phyloP scores from a whole-genome alignment of 2,329 filamentous ascomycete genomes.

The Colletotrichum neosansevieriae region DNA sequence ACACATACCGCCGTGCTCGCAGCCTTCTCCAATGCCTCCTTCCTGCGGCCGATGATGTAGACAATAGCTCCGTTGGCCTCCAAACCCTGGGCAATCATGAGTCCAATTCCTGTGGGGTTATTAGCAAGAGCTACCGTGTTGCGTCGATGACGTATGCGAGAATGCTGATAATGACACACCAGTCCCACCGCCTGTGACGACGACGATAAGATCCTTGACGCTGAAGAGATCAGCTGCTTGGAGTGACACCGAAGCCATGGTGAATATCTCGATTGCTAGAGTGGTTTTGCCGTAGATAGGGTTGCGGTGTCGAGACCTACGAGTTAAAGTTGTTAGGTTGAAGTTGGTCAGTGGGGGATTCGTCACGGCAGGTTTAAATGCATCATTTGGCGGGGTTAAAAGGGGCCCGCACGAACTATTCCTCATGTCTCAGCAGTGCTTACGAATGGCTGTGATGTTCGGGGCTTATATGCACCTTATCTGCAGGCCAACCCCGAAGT shows the following conservation, averaged over 20 bases:
- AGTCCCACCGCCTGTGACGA: conserved; percentile 65
- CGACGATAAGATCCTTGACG: conserved; percentile 64
- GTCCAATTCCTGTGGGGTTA: conserved; percentile 57
- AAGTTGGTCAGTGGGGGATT: neutral
- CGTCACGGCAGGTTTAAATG: conserved; percentile 5
- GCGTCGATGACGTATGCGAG: neutral
- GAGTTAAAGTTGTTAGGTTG: conserved; percentile 41
- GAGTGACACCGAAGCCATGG: conserved; percentile 35
- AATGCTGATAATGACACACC: conserved; percentile 6
- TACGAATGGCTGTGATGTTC: conserved; percentile 7
- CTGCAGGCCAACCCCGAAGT: conserved; percentile 12
- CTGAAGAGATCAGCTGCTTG: conserved; percentile 54
- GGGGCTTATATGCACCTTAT: conserved; percentile 1
- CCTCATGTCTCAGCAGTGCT: neutral
- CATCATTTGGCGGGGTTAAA: conserved; percentile 19
- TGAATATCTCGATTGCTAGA: conserved; percentile 29
- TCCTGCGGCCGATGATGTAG: conserved; percentile 64
- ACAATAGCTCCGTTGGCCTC: conserved; percentile 64
- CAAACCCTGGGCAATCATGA: conserved; percentile 62
- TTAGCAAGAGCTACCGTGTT: neutral
- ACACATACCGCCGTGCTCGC: conserved; percentile 47
- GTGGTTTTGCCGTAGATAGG: too few species aligned
- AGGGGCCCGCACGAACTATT: conserved; percentile 21
- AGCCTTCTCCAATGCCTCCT: conserved; percentile 56
- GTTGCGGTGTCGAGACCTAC: neutral